Base-by-base conservation (phyloP, 2,329 filamentous ascomycete genomes). In the Diaporthe sp. region DNA sequence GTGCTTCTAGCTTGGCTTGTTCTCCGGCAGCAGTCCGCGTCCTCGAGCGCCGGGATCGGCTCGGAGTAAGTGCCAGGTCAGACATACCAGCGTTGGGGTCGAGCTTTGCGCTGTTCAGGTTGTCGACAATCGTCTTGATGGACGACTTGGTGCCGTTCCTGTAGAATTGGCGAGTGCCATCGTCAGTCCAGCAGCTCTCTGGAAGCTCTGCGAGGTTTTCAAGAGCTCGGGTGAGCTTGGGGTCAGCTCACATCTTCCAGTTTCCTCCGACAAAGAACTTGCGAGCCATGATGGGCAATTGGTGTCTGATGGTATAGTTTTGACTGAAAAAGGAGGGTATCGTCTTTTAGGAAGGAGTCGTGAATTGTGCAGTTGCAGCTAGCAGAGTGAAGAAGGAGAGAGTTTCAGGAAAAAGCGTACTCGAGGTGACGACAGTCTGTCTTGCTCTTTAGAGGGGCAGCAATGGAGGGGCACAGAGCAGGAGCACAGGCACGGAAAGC, bases 231-330 rank as follows among this genome's bases (percentile, higher is more conserved):
- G 77, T 75, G 74, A 77, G 78, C 77, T 79, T 77, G 75, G 80
- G 78, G 78, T 77, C 71, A 50, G 85, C 90, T 84, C 88, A 97
- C 96, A 98, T 98, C 91, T 99, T 98, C 90, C 98, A 98, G 93
- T 99, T 99, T 84, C 96, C 96, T 86, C 96, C 96, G 86, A 98
- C 94, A 86, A 98, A 97, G 90, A 97, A 98, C 89, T 95, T 94
- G 89, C 95, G 95, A 91, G 93, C 90, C 95, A 97, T 98, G 82
- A 83, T 95, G 90, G 87, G 81, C 81, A 80, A 80, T 81, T 77
- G 80, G 77, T 82, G 80, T 77, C 45, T 72, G 47, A 33, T 42
- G 35, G 57, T 64, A 52, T 35, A 13, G 6, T 30, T n/a, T 33
- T 19, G 47, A 25, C 30, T 7, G 13, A n/a, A 54, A 15, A 40